phyloP scores from a whole-genome alignment of 148 eudicot species.

The Fagopyrum homotropicum region DNA sequence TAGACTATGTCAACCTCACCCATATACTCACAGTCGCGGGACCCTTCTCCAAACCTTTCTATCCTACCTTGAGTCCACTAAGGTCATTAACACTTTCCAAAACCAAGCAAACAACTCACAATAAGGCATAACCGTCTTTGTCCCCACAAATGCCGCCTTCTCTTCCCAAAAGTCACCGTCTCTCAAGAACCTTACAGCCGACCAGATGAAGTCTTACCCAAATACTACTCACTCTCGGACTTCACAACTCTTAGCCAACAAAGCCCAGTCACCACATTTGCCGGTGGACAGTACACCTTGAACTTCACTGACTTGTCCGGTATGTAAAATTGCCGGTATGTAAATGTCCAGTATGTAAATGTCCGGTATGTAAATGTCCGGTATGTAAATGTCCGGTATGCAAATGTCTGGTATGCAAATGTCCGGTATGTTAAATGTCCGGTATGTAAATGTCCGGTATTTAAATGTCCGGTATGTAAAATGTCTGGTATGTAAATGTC shows the following conservation, averaged over 20 bases:
- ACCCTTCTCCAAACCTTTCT: conserved; percentile 76
- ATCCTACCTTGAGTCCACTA: conserved; percentile 47
- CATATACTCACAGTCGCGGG: conserved; percentile 70
- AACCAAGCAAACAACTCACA: conserved; percentile 82
- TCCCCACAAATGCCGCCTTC: conserved; percentile 63
- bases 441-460: too few relatives aligned
- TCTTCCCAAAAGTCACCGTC: conserved; percentile 54
- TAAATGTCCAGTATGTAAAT: too few relatives aligned
- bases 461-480: too few relatives aligned
- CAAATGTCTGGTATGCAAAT: too few relatives aligned
- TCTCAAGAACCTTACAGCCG: conserved; percentile 64
- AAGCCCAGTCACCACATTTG: conserved; percentile 50
- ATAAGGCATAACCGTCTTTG: conserved; percentile 77
- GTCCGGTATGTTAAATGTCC: too few relatives aligned
- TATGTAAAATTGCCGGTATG: too few relatives aligned
- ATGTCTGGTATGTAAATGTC: too few relatives aligned
- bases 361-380: too few relatives aligned
- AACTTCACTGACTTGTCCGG: conserved; percentile 70
- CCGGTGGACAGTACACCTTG: conserved; percentile 55
- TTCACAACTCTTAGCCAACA: conserved; percentile 53
- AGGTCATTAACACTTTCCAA: conserved; percentile 70
- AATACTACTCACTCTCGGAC: conserved; percentile 67
- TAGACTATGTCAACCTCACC: conserved; percentile 62
- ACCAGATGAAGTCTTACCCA: conserved; percentile 67
- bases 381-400: too few relatives aligned